These are phyloP conservation scores for Talaromyces islandicus DNA, from an alignment of 2,329 filamentous ascomycete genomes.

Conservation along the genomic window DNA sequence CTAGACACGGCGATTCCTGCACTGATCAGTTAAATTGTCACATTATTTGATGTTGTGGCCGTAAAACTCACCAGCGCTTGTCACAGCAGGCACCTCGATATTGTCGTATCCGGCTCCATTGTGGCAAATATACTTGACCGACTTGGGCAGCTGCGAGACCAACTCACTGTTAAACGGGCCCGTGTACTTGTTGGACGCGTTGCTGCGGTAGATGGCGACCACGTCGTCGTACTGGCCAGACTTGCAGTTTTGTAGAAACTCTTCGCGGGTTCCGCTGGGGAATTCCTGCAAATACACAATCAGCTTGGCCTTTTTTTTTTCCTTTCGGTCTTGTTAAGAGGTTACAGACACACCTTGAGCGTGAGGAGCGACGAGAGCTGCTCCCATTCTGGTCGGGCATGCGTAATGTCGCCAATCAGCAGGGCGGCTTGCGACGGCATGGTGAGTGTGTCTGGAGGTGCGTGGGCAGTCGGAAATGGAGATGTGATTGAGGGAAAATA, in stretches of 20 bases:
- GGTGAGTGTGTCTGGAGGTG: slow-evolving; percentile 10
- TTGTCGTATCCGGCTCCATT: slow-evolving; percentile 58
- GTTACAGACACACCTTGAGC: slow-evolving; percentile 31
- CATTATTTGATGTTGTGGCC: too few relatives aligned
- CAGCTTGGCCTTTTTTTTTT: neutral
- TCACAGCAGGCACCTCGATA: slow-evolving; percentile 51
- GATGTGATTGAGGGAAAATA: neutral
- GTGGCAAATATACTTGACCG: slow-evolving; percentile 47
- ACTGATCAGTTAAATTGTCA: neutral
- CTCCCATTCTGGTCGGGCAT: slow-evolving; percentile 40
- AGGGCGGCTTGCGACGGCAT: slow-evolving; percentile 35
- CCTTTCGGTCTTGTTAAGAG: too few relatives aligned
- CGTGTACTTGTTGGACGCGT: slow-evolving; percentile 46
- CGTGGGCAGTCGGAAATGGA: neutral
- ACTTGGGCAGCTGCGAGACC: slow-evolving; percentile 38
- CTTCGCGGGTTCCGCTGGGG: slow-evolving; percentile 45
- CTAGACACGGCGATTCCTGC: slow-evolving; percentile 37
- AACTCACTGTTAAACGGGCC: slow-evolving; percentile 46
- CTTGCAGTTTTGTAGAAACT: slow-evolving; percentile 52
- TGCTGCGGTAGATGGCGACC: slow-evolving; percentile 54
- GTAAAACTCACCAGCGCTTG: slow-evolving; percentile 29
- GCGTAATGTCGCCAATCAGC: slow-evolving; percentile 40
- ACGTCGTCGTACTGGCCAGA: slow-evolving; percentile 52
- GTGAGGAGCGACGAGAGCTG: slow-evolving; percentile 33
- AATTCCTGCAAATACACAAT: slow-evolving; percentile 42